Base-by-base conservation (phyloP, 768 basidiomycete genomes). In the Russula virescens region DNA sequence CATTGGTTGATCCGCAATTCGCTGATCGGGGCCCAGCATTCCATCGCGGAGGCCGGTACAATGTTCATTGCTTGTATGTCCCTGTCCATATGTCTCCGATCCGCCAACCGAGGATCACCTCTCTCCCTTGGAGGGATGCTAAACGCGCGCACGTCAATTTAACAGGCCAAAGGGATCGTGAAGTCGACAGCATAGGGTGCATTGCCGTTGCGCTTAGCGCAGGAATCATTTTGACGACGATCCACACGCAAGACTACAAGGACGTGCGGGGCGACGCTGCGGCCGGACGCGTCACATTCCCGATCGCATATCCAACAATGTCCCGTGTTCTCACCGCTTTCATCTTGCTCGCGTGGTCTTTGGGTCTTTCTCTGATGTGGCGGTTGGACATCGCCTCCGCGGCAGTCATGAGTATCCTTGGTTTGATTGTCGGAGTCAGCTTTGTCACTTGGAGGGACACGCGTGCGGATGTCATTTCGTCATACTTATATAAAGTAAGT, bases 221-320 rank as follows among this genome's bases (percentile, higher is more conserved):
- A 10, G 71, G 72, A 0, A 75, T 79, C 18, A 72, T 80, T 40
- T 68, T 75, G 2, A 79, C 80, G 0, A 81, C 80, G 5, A 77
- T 80, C 18, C 80, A 81, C 26, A 76, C 78, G 8, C 78, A 81
- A 67, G 80, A 81, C 61, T 81, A 79, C 60, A 72, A 75, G 31
- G 81, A 82, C 56, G 68, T 74, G 19, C 70, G 72, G 23, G 80
- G 80, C 0, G 80, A 81, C 53, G 66, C 68, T 7, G 52, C 71
- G 28, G 70, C 72, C 0, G 77, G 77, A 0, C 73, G 80, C 1
- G 21, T 71, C 1, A 82, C 80, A 0, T 66, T 81, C 23, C 80
- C 80, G 0, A 78, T 82, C 53, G 73, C 75, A 34, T 73, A 75
- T 28, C 81, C 80, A 1, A 55, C 60, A 11, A 48, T 73, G n/a